Evolutionary conservation across 176 grass and related monocot genomes (phyloP).

Genomic region (Metroxylon sagu): DNA sequence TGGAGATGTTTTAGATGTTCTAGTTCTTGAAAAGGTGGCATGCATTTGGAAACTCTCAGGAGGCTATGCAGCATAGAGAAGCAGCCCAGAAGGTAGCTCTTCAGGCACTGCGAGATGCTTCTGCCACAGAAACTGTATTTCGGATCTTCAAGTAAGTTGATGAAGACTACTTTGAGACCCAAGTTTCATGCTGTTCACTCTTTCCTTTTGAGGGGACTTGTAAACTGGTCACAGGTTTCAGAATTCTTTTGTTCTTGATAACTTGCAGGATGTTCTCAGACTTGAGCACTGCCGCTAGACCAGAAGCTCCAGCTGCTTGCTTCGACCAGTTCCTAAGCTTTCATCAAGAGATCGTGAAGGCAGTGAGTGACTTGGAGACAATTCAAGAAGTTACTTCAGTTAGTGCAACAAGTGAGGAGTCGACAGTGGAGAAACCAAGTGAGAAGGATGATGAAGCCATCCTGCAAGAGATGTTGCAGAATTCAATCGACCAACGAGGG

Average conservation of each 20-base stretch:
- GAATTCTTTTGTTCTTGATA: neutral
- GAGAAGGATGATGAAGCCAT: constrained; percentile 22
- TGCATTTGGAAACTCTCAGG: constrained; percentile 28
- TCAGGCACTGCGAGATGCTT: constrained; percentile 74
- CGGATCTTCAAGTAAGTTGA: constrained; percentile 57
- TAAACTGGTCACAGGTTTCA: too few species aligned
- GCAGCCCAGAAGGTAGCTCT: constrained; percentile 80
- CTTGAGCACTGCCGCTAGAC: constrained; percentile 48
- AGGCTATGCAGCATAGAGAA: constrained; percentile 64
- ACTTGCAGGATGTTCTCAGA: constrained; percentile 65
- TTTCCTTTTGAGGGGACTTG: too few species aligned
- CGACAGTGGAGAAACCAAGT: constrained; percentile 18
- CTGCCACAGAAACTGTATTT: constrained; percentile 62
- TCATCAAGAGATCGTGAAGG: constrained; percentile 73
- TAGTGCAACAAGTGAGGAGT: neutral
- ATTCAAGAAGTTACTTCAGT: constrained; percentile 76
- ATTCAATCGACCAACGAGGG: constrained; percentile 21
- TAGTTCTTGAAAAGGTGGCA: too few species aligned
- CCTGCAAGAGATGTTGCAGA: constrained; percentile 70
- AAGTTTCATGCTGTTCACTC: too few species aligned
- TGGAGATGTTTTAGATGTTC: too few species aligned
- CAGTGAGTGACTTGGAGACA: constrained; percentile 53
- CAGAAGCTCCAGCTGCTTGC: constrained; percentile 52
- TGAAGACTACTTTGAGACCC: too few species aligned
- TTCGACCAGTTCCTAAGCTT: constrained; percentile 79